Percentiles rank a stretch among this genome's conserved stretches.
Evolutionary conservation across 2,329 filamentous ascomycete genomes (phyloP).

Genomic region (Sporothrix protearum): DNA sequence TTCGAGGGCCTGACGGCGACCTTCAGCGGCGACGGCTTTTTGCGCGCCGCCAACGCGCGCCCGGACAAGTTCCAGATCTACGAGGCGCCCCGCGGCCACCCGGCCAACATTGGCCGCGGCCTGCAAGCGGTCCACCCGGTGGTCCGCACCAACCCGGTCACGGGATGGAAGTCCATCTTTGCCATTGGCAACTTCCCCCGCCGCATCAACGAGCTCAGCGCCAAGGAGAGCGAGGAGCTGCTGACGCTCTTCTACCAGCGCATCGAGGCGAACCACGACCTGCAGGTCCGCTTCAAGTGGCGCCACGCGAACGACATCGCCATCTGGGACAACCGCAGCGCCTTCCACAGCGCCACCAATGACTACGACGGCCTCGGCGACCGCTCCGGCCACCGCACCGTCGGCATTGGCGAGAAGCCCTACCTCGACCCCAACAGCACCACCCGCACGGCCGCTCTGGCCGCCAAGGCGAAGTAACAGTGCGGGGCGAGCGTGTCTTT

Average conservation of each 20-base stretch:
- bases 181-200: slow-evolving; percentile 50
- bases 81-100: slow-evolving; percentile 44
- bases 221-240: slow-evolving; percentile 46
- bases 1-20: slow-evolving; percentile 57
- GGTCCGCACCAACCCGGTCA: slow-evolving; percentile 56
- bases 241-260: slow-evolving; percentile 50
- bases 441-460: background rate
- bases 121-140: slow-evolving; percentile 53
- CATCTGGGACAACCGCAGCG: slow-evolving; percentile 58
- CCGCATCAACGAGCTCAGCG: slow-evolving; percentile 49
- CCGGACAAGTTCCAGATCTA: slow-evolving; percentile 46
- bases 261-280: slow-evolving; percentile 54
- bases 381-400: slow-evolving; percentile 47
- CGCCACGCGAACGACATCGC: slow-evolving; percentile 46
- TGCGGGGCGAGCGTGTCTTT: background rate
- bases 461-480: slow-evolving; percentile 7
- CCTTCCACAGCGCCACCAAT: slow-evolving; percentile 53
- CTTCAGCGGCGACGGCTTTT: slow-evolving; percentile 49
- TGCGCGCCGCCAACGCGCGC: slow-evolving; percentile 41
- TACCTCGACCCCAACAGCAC: slow-evolving; percentile 49
- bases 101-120: slow-evolving; percentile 47
- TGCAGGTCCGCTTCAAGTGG: slow-evolving; percentile 50
- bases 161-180: slow-evolving; percentile 56
- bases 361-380: slow-evolving; percentile 48
- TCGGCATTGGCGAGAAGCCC: slow-evolving; percentile 52